Conservation (phyloP, 1,284 basidiomycete genomes). For the Sanghuangporus baumii region DNA sequence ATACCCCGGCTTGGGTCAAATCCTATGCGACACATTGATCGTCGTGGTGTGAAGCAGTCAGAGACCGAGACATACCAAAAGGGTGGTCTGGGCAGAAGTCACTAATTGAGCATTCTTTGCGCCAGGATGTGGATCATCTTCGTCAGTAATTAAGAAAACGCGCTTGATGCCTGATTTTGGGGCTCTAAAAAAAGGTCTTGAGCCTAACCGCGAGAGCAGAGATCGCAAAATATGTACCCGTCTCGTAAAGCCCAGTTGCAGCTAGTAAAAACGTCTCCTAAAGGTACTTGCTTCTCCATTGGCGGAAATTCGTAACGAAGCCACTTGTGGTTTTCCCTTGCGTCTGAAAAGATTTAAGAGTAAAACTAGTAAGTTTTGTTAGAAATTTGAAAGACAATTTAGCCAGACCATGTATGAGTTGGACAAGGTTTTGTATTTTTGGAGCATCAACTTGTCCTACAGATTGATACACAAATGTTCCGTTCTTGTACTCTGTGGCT, state of each 20-base stretch:
- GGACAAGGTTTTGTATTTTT: slow-evolving; percentile 69
- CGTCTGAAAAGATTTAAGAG: slow-evolving; percentile 34
- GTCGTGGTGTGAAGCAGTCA: not conserved
- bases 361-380: not conserved
- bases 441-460: slow-evolving; percentile 77
- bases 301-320: slow-evolving; percentile 60
- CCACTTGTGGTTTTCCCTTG: slow-evolving; percentile 49
- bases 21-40: slow-evolving; percentile 46
- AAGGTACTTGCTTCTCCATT: slow-evolving; percentile 47
- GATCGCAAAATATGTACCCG: slow-evolving; percentile 48
- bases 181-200: slow-evolving; percentile 42
- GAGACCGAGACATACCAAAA: slow-evolving; percentile 42
- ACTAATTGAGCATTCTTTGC: slow-evolving; percentile 47
- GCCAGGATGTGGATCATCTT: slow-evolving; percentile 63
- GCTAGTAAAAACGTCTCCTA: slow-evolving; percentile 82
- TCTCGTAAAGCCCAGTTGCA: slow-evolving; percentile 86
- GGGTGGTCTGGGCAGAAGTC: slow-evolving; percentile 63
- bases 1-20: slow-evolving; percentile 73
- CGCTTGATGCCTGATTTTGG: slow-evolving; percentile 86
- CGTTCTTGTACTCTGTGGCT: slow-evolving; percentile 64
- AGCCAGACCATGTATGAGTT: slow-evolving; percentile 58
- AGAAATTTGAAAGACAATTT: not conserved
- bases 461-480: slow-evolving; percentile 71
- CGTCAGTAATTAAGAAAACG: slow-evolving; percentile 89
- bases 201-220: not conserved